These are phyloP conservation scores for Fusarium avenaceum DNA, from an alignment of 2,329 filamentous ascomycete genomes.

Conservation along the genomic window DNA sequence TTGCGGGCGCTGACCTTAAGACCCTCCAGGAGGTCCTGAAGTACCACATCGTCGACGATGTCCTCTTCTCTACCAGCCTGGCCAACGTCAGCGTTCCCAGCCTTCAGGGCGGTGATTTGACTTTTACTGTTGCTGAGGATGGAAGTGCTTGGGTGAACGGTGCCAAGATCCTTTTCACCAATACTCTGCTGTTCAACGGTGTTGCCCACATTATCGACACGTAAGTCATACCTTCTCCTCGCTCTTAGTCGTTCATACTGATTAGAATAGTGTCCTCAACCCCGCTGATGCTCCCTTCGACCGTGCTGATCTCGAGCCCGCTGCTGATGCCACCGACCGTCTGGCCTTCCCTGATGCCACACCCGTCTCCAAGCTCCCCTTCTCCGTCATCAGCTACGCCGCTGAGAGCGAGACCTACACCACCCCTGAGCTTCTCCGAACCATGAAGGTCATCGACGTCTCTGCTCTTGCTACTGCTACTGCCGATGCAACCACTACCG, in stretches of 20 bases:
- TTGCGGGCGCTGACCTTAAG: conserved; percentile 40
- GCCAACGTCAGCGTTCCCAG: conserved; percentile 48
- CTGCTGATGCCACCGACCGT: conserved; percentile 43
- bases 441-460: conserved; percentile 43
- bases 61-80: conserved; percentile 50
- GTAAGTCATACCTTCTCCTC: conserved; percentile 24
- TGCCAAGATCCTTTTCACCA: conserved; percentile 51
- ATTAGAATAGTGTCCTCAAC: conserved; percentile 44
- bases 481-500: background rate
- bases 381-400: conserved; percentile 44
- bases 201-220: conserved; percentile 53
- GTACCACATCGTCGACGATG: conserved; percentile 52
- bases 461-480: conserved; percentile 21
- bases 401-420: conserved; percentile 46
- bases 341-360: conserved; percentile 48
- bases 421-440: conserved; percentile 48
- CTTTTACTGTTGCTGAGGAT: conserved; percentile 50
- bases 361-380: conserved; percentile 46
- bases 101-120: conserved; percentile 45
- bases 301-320: conserved; percentile 42
- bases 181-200: conserved; percentile 52
- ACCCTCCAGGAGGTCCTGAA: conserved; percentile 49
- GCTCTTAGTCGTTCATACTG: background rate
- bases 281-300: conserved; percentile 46
- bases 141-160: conserved; percentile 51